Evolutionary conservation across 2,329 filamentous ascomycete species (phyloP).

Genomic region (Periglandula ipomoeae): DNA sequence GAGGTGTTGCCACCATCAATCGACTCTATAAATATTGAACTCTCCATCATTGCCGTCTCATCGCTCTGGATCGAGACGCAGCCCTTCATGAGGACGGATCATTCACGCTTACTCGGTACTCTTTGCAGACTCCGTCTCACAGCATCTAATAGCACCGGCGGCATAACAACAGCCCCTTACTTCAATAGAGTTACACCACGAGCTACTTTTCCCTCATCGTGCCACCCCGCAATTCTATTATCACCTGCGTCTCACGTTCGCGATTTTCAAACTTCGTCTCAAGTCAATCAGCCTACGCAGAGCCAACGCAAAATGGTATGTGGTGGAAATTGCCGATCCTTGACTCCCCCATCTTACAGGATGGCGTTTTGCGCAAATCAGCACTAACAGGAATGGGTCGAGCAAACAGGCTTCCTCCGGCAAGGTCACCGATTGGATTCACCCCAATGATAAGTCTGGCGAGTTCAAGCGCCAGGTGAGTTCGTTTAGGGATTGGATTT

Average conservation of each 20-base stretch:
- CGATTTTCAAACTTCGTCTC: background rate
- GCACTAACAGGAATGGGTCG: no score
- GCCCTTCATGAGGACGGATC: background rate
- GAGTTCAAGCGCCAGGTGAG: constrained; percentile 89
- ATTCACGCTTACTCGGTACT: background rate
- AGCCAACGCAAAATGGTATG: background rate
- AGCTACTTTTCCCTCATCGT: background rate
- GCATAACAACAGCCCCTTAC: background rate
- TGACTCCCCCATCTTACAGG: no score
- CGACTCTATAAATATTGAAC: background rate
- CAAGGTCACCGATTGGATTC: constrained; percentile 70
- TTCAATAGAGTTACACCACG: background rate
- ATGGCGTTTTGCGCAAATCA: background rate
- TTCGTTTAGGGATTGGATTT: constrained; percentile 74
- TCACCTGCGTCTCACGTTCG: no score
- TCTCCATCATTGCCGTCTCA: background rate
- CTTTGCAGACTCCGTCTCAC: background rate
- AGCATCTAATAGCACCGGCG: background rate
- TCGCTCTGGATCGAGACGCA: background rate
- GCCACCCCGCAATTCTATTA: background rate
- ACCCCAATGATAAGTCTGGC: constrained; percentile 65
- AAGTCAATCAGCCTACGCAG: background rate
- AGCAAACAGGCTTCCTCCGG: constrained; percentile 6
- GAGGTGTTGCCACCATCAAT: no score
- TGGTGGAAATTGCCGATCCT: background rate